Percentiles rank a stretch among this genome's conserved stretches.
Conservation (phyloP, 2,329 filamentous ascomycete genomes). For the Trichophyton simii region DNA sequence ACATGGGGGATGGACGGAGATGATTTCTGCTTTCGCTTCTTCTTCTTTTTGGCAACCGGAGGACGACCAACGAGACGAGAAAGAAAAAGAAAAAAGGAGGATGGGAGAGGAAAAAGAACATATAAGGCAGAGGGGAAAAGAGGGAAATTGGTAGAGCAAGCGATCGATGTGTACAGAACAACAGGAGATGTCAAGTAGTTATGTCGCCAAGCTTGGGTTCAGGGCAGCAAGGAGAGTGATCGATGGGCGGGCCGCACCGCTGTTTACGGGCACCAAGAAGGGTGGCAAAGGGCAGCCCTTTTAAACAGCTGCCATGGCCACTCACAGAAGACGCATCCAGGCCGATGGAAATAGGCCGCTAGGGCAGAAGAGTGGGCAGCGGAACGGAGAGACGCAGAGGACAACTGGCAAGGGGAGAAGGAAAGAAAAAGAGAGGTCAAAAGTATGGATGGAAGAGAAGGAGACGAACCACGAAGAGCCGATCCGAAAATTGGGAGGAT, state of each 20-base stretch:
- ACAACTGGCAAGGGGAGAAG: background rate
- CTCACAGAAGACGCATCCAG: background rate
- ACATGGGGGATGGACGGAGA: background rate
- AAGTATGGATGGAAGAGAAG: background rate
- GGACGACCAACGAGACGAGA: background rate
- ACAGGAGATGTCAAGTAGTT: background rate
- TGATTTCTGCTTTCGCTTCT: background rate
- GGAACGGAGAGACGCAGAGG: background rate
- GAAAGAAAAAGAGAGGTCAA: background rate
- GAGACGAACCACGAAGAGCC: background rate
- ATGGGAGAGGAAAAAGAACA: background rate
- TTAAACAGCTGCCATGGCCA: background rate
- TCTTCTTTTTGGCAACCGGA: background rate
- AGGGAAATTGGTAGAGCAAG: background rate
- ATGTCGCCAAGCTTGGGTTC: background rate
- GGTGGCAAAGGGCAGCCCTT: background rate
- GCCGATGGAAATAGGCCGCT: too few relatives aligned
- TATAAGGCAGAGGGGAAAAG: background rate
- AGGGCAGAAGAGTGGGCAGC: background rate
- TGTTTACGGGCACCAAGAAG: conserved; percentile 1
- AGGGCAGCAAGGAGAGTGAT: background rate
- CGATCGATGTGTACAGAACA: background rate
- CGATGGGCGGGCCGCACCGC: conserved; percentile 1
- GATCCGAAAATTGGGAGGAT: conserved; percentile 5
- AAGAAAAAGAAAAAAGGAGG: background rate